A percentile compares a stretch with the other conserved stretches of the same genome.
These are phyloP conservation scores for Amaranthus tricolor DNA, from an alignment of 179 eudicot species.

Conservation along the genomic window DNA sequence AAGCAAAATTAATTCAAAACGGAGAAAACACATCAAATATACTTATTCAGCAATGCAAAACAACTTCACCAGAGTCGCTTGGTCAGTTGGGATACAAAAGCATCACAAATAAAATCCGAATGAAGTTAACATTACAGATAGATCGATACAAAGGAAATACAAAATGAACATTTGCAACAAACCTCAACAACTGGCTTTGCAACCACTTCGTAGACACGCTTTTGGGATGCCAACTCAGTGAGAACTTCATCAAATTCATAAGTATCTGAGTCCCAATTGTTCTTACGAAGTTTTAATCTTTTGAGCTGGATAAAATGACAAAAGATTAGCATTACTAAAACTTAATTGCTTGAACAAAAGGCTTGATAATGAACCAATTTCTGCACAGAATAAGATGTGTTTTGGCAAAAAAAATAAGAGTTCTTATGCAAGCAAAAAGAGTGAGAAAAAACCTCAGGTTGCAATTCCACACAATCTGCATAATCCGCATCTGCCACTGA, in stretches of 20 bases:
- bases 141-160: constrained; percentile 5
- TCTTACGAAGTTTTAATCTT: constrained; percentile 89
- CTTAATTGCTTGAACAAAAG: no score
- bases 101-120: background rate
- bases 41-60: background rate
- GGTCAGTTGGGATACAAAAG: constrained; percentile 6
- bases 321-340: background rate
- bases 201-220: constrained; percentile 98
- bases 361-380: background rate
- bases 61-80: background rate
- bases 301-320: constrained; percentile 55
- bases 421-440: background rate
- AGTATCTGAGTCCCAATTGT: constrained; percentile 99
- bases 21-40: background rate
- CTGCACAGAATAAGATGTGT: background rate
- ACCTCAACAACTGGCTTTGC: constrained; percentile 99
- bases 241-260: constrained; percentile 98
- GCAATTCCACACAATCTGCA: constrained; percentile 96
- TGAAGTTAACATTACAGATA: background rate
- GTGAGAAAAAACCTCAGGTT: constrained; percentile 66
- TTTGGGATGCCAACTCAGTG: constrained; percentile 87
- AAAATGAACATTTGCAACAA: constrained; percentile 7
- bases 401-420: background rate
- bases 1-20: background rate
- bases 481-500: constrained; percentile 88